Conservation (phyloP, 352 stramenopile genomes). For the Phytophthora tentaculata region DNA sequence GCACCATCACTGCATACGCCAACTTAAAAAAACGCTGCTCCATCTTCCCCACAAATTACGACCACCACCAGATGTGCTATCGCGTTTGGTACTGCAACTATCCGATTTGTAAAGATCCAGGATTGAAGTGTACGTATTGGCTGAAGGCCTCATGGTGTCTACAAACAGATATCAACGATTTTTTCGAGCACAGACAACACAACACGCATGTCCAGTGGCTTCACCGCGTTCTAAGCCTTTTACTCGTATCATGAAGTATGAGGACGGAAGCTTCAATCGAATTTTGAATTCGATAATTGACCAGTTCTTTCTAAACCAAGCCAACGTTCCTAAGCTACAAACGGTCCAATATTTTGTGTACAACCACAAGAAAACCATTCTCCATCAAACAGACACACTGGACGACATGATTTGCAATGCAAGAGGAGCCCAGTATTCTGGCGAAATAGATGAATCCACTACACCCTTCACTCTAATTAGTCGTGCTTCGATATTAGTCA, state of each 20-base stretch:
- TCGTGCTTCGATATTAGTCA: no score
- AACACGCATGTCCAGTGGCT: no score
- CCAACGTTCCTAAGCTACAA: not conserved
- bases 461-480: no score
- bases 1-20: not conserved
- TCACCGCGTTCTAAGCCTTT: no score
- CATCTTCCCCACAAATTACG: not conserved
- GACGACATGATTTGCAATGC: not conserved
- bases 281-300: not conserved
- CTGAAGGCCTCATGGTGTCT: not conserved
- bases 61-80: not conserved
- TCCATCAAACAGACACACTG: not conserved
- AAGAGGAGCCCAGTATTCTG: not conserved
- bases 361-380: not conserved
- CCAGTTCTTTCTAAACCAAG: not conserved
- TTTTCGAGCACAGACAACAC: no score
- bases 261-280: not conserved
- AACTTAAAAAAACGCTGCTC: not conserved
- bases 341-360: not conserved
- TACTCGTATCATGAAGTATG: no score
- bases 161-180: no score
- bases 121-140: not conserved
- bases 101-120: not conserved
- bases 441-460: not conserved
- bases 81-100: not conserved